Base-by-base conservation (phyloP, 176 grass and related monocot species). In the Cenchrus fungigraminus region DNA sequence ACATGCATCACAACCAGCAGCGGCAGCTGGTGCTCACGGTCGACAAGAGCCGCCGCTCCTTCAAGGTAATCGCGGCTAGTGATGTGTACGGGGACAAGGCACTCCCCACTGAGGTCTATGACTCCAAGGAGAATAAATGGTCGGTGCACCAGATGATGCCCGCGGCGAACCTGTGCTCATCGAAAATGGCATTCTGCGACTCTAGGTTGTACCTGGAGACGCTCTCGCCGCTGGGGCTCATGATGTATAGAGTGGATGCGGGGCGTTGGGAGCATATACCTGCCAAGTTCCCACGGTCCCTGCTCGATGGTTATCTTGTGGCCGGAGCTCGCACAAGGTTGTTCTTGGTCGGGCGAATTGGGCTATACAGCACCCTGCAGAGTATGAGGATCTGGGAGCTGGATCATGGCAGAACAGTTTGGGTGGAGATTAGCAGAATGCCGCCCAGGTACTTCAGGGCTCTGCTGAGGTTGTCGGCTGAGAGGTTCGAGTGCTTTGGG, bases 341-440 rank as follows among this genome's bases (percentile, higher is more conserved):
- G 12, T 98, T 95, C 86, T 77, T 98, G 62, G 96, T 98, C 0
- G 96, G 93, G 42, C 87, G 96, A 74, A 93, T 98, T 13, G 96
- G 96, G 14, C 83, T 98, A 8, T 98, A 95, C 79, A 98, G 93
- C 93, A 98, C 93, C 0, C 47, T 98, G 68, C 96, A 98, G 85
- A 98, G 93, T 83, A 98, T 98, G 91, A 89, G 89, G 65, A 92
- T 98, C 77, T 98, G 96, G 96, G 96, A 98, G 86, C 88, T 98
- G 22, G 96, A 98, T 90, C 93, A 98, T 91, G 88, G 76, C 14
- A 95, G 87, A 62, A 94, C 89, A 20, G 52, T 89, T 60, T 98
- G 96, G 96, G 87, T 89, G 50, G 96, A 98, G 72, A 95, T 98
- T 19, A 94, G 89, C 87, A 92, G 93, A 83, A 98, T 98, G 96